Conservation (phyloP, 495 filamentous ascomycete species). For the Annulohypoxylon nitens region DNA sequence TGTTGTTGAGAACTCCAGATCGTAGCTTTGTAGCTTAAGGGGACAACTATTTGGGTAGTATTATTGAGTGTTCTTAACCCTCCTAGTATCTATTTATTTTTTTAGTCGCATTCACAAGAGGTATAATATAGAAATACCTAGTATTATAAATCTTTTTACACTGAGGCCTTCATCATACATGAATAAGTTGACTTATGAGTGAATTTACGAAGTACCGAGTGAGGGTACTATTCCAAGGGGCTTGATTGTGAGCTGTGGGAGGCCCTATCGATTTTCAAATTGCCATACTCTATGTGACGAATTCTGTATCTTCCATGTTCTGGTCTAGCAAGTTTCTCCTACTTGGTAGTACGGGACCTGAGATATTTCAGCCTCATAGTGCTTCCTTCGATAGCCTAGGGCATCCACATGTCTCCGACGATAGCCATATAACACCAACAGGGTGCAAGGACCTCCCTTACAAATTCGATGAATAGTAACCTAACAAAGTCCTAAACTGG, state of each 20-base stretch:
- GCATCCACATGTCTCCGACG: slow-evolving; percentile 8
- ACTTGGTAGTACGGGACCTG: neutral
- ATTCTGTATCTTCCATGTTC: neutral
- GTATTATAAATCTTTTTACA: too few relatives aligned
- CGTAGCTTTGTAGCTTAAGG: neutral
- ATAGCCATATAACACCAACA: slow-evolving; percentile 14
- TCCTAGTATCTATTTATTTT: too few relatives aligned
- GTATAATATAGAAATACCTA: too few relatives aligned
- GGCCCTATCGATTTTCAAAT: neutral
- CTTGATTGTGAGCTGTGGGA: neutral
- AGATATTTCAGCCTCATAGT: slow-evolving; percentile 28
- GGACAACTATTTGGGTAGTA: too few relatives aligned
- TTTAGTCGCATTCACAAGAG: too few relatives aligned
- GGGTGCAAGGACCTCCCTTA: neutral
- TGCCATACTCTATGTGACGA: neutral
- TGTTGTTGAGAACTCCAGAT: neutral
- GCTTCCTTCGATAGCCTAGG: neutral
- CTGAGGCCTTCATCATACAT: too few relatives aligned
- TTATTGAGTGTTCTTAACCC: too few relatives aligned
- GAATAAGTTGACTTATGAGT: neutral
- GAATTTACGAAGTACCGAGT: neutral
- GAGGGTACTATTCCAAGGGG: neutral
- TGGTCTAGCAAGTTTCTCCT: neutral
- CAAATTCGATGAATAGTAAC: neutral
- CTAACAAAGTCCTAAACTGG: neutral